Conservation (phyloP, 345 rosid species). For the Eucalyptus dawsonii region DNA sequence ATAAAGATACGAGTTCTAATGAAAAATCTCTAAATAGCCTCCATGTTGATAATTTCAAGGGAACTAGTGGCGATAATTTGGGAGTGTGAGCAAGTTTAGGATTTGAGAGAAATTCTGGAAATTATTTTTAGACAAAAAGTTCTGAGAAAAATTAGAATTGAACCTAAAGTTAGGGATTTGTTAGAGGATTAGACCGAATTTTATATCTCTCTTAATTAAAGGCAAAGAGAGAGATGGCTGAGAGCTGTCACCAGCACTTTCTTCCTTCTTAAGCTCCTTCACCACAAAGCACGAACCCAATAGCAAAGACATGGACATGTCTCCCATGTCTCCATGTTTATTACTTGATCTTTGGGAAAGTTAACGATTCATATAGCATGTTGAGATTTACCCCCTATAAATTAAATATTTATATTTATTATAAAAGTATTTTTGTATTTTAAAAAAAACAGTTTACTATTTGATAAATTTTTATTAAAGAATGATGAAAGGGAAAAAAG, state of each 20-base stretch:
- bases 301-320: background rate
- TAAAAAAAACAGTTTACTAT: too few species aligned
- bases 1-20: fast-evolving
- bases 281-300: background rate
- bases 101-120: background rate
- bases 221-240: background rate
- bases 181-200: background rate
- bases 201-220: background rate
- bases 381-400: background rate
- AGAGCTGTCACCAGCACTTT: background rate
- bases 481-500: too few species aligned
- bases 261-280: background rate
- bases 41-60: background rate
- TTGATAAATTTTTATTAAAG: too few species aligned
- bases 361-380: background rate
- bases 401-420: too few species aligned
- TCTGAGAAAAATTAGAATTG: fast-evolving
- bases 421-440: too few species aligned
- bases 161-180: background rate
- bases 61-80: background rate
- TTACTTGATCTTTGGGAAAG: background rate
- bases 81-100: background rate
- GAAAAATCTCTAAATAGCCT: background rate
- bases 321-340: background rate
- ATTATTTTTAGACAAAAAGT: background rate